phyloP scores from a whole-genome alignment of 1,139 yeast species.

The Yamadazyma triangularis region DNA sequence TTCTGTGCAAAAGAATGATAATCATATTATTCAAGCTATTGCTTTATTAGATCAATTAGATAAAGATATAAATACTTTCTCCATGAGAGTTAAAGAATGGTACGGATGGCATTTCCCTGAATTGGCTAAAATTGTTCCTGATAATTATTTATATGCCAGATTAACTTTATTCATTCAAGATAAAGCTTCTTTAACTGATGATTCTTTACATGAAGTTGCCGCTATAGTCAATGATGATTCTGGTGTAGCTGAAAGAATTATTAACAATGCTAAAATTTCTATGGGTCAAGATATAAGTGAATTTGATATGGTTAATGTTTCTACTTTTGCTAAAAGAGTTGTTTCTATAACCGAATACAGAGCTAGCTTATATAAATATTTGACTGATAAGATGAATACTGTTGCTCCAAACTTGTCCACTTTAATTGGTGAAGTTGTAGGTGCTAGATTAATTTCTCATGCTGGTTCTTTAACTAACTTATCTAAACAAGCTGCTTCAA shows the following conservation, averaged over 20 bases:
- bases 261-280: slow-evolving; percentile 86
- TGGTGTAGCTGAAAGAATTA: slow-evolving; percentile 86
- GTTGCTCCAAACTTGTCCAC: slow-evolving; percentile 97
- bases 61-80: slow-evolving; percentile 94
- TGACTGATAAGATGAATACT: slow-evolving; percentile 93
- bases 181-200: slow-evolving; percentile 79
- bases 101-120: slow-evolving; percentile 99
- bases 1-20: slow-evolving; percentile 96
- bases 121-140: slow-evolving; percentile 93
- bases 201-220: slow-evolving; percentile 83
- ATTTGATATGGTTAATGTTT: slow-evolving; percentile 79
- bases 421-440: slow-evolving; percentile 95
- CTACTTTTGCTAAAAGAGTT: slow-evolving; percentile 88
- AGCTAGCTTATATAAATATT: slow-evolving; percentile 83
- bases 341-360: slow-evolving; percentile 94
- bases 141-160: slow-evolving; percentile 84
- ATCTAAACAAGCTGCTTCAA: slow-evolving; percentile 98
- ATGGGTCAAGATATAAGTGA: slow-evolving; percentile 98
- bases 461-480: slow-evolving; percentile 92
- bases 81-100: slow-evolving; percentile 99
- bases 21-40: slow-evolving; percentile 97
- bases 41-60: slow-evolving; percentile 95
- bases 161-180: slow-evolving; percentile 81
- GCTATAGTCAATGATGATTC: slow-evolving; percentile 90
- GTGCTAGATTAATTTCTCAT: slow-evolving; percentile 97